These are phyloP conservation scores for Parmelia sp. DNA, from an alignment of 495 filamentous ascomycete genomes.

Conservation along the genomic window DNA sequence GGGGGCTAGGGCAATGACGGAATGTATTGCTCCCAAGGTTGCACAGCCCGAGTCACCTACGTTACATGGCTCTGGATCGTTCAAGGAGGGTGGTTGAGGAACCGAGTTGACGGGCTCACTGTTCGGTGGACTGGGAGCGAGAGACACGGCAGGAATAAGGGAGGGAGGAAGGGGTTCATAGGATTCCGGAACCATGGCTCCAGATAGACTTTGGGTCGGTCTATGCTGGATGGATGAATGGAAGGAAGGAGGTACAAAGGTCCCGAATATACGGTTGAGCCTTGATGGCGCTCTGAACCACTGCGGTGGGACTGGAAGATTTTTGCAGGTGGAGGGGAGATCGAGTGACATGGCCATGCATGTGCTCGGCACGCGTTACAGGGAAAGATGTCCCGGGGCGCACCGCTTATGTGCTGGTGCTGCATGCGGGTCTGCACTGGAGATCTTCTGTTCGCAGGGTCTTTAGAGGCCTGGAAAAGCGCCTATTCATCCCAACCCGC, in stretches of 20 bases:
- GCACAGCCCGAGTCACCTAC: no score
- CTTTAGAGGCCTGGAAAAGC: not conserved
- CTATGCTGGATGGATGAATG: not conserved
- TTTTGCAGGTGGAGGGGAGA: not conserved
- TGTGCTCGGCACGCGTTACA: not conserved
- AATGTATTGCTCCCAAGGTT: no score
- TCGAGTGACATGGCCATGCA: not conserved
- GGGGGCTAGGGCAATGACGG: not conserved
- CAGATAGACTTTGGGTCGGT: not conserved
- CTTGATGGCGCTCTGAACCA: not conserved
- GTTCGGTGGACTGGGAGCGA: no score
- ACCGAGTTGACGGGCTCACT: no score
- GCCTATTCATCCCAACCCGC: conserved; percentile 1
- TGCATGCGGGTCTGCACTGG: conserved; percentile 2
- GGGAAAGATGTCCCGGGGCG: conserved; percentile 1
- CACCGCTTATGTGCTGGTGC: conserved; percentile 1
- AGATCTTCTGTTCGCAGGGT: not conserved
- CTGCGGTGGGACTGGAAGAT: not conserved
- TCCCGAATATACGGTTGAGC: not conserved
- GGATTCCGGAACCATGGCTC: not conserved
- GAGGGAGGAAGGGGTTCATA: not conserved
- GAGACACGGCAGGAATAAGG: no score
- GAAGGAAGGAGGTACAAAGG: not conserved
- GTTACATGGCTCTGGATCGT: not conserved
- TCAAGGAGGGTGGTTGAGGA: no score